Evolutionary conservation across 73 alveolate species (phyloP), one percentile per base, ranked within the genome.

Genomic region (Symbiodinium natans): DNA sequence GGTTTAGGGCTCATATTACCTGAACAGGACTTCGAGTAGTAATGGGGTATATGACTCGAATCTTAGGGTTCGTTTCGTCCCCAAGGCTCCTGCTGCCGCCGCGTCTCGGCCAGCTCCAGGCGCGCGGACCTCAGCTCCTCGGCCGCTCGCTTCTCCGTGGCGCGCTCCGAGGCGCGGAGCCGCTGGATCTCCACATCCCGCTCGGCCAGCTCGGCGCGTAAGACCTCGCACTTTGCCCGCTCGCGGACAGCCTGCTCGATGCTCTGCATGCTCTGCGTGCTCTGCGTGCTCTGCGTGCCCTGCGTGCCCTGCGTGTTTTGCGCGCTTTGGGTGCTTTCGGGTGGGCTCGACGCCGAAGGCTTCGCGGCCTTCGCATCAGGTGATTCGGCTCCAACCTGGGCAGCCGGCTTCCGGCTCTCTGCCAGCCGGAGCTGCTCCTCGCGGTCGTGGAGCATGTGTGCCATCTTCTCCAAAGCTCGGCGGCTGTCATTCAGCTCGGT

Each of bases 31-130:
- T n/a, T n/a, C n/a, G n/a, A n/a, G n/a, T n/a, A n/a, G n/a, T n/a
- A n/a, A n/a, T n/a, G n/a, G n/a, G n/a, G n/a, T n/a, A n/a, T n/a
- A n/a, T n/a, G n/a, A n/a, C n/a, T n/a, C n/a, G n/a, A n/a, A n/a
- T n/a, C n/a, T n/a, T n/a, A n/a, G n/a, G n/a, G n/a, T n/a, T n/a
- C n/a, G n/a, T n/a, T n/a, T n/a, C n/a, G n/a, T n/a, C n/a, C n/a
- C 59, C 59, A 59, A 9, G 19, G 0, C 39, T n/a, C 84, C 42
- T 34, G 84, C 43, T 34, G 84, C 43, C 84, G 42, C 36, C 96
- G 96, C n/a, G 96, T 90, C 96, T 90, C 96, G 4, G 96, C 96
- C 86, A 90, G 82, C 96, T 90, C 87, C 77, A 63, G 54, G 27
- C 77, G 41, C 2, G 96, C 96, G 38, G 36, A 21, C 39, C 56